These are phyloP conservation scores for Colletotrichum sp. DNA, from an alignment of 2,329 filamentous ascomycete genomes.

Conservation along the genomic window DNA sequence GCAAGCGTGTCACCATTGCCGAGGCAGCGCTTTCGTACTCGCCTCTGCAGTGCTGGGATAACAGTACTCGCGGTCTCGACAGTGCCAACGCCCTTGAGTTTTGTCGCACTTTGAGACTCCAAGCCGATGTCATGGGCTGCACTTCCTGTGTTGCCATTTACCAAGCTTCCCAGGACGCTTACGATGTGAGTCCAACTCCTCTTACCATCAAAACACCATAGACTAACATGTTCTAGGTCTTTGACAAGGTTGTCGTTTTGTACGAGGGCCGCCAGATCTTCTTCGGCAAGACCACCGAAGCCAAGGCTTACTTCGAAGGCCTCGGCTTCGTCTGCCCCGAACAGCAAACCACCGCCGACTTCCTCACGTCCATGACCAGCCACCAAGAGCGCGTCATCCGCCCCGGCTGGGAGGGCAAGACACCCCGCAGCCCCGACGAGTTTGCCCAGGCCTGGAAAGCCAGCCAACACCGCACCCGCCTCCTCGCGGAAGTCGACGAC, in stretches of 20 bases:
- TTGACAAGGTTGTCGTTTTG: constrained; percentile 71
- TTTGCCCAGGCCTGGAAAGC: constrained; percentile 31
- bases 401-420: constrained; percentile 29
- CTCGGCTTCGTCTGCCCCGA: constrained; percentile 66
- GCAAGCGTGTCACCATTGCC: constrained; percentile 44
- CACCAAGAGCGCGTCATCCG: constrained; percentile 29
- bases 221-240: constrained; percentile 37
- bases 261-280: constrained; percentile 72
- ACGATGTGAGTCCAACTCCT: constrained; percentile 40
- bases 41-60: constrained; percentile 40
- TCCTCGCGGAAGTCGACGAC: constrained; percentile 33
- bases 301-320: constrained; percentile 67
- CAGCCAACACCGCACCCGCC: constrained; percentile 28
- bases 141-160: constrained; percentile 50
- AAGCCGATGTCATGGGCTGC: constrained; percentile 29
- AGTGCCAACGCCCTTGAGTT: constrained; percentile 22
- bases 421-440: constrained; percentile 35
- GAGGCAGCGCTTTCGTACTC: constrained; percentile 34
- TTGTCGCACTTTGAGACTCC: constrained; percentile 28
- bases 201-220: accelerated
- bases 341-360: constrained; percentile 73
- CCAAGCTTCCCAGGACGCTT: constrained; percentile 65
- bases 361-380: constrained; percentile 66
- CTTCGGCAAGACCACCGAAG: constrained; percentile 65
- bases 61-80: constrained; percentile 54